A percentile compares a stretch with the other conserved stretches of the same genome.
phyloP scores from a whole-genome alignment of 805 yeast species.

The Allodekkera sacchari region DNA sequence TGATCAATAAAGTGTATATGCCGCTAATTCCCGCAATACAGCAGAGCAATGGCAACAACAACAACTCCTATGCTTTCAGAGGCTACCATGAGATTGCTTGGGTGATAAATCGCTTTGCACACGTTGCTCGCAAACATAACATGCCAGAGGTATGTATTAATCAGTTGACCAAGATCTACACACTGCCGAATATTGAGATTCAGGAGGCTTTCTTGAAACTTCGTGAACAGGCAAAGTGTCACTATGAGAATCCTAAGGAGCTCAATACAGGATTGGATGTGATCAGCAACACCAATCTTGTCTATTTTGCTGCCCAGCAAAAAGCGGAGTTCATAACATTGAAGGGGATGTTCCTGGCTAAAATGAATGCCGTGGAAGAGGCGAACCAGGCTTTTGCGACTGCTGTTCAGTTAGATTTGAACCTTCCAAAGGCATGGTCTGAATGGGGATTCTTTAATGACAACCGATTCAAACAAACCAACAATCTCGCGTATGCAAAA shows the following conservation, averaged over 20 bases:
- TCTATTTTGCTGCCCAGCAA: constrained; percentile 93
- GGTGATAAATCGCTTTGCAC: constrained; percentile 97
- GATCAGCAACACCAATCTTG: constrained; percentile 90
- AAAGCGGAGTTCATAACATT: constrained; percentile 96
- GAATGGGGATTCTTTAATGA: constrained; percentile 99
- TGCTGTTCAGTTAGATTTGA: constrained; percentile 91
- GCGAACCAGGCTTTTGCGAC: constrained; percentile 98
- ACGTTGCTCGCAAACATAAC: constrained; percentile 93
- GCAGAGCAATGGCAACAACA: constrained; percentile 53
- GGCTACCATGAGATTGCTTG: constrained; percentile 99
- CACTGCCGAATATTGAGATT: constrained; percentile 93
- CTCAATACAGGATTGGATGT: constrained; percentile 93
- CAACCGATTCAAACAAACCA: constrained; percentile 71
- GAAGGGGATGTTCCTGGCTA: constrained; percentile 96
- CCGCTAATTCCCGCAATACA: constrained; percentile 85
- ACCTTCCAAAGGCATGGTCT: constrained; percentile 97
- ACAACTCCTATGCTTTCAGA: constrained; percentile 89
- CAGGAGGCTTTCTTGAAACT: constrained; percentile 95
- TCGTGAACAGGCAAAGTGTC: constrained; percentile 96
- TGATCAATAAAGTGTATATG: constrained; percentile 87
- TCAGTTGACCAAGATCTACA: constrained; percentile 88
- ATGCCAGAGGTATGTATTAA: constrained; percentile 95
- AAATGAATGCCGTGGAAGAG: constrained; percentile 81
- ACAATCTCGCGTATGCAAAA: constrained; percentile 75
- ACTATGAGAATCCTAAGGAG: constrained; percentile 86